These are phyloP conservation scores for Ceratocystis smalleyi DNA, from an alignment of 2,329 filamentous ascomycete species.

Conservation along the genomic window DNA sequence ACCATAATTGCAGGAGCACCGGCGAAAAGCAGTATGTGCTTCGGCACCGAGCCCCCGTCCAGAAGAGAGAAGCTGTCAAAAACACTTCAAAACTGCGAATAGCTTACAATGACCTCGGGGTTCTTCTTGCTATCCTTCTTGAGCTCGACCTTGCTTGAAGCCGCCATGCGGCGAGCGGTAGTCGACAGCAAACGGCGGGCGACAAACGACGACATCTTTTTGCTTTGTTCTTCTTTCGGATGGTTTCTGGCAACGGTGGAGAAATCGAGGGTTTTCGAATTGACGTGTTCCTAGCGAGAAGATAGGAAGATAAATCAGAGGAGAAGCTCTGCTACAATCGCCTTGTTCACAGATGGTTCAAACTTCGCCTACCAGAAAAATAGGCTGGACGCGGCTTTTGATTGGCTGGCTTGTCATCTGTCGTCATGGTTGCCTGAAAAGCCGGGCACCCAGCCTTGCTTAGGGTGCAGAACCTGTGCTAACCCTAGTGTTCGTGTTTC, in stretches of 20 bases:
- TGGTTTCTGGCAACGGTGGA: conserved; percentile 11
- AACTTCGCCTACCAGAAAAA: conserved; percentile 7
- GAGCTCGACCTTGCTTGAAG: conserved; percentile 32
- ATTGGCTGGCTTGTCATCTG: conserved; percentile 8
- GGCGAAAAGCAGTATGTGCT: not conserved
- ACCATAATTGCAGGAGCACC: not conserved
- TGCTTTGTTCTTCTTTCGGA: conserved; percentile 7
- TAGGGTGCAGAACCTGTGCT: not conserved
- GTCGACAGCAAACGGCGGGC: conserved; percentile 42
- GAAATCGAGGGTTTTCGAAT: too few species aligned
- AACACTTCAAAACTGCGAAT: not conserved
- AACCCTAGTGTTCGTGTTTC: not conserved
- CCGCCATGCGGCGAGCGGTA: conserved; percentile 35
- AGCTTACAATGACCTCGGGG: conserved; percentile 28
- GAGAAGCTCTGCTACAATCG: not conserved
- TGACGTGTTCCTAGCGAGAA: not conserved
- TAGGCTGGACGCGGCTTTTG: not conserved
- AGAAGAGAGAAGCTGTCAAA: not conserved
- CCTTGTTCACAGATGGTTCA: not conserved
- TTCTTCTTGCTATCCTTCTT: conserved; percentile 44
- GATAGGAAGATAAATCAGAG: not conserved
- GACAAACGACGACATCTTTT: conserved; percentile 37
- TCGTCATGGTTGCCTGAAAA: conserved; percentile 11
- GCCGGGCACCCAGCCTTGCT: conserved; percentile 4
- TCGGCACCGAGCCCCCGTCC: not conserved